These are phyloP conservation scores for Pythium dissotocum DNA, from an alignment of 352 stramenopile genomes.

Conservation along the genomic window DNA sequence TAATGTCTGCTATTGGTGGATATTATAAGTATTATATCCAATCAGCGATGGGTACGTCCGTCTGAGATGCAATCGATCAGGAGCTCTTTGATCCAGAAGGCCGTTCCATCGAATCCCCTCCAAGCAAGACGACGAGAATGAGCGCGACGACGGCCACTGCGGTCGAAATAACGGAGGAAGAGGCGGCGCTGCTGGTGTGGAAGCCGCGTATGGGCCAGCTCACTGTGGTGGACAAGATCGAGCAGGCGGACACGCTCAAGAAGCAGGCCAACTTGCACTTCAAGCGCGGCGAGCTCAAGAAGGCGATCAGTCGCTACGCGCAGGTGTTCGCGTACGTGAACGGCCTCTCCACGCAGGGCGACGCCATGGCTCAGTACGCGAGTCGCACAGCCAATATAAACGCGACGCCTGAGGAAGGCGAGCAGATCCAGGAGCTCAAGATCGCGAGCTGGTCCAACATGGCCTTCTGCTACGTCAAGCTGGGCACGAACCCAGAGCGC, in stretches of 20 bases:
- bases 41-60: constrained; percentile 14
- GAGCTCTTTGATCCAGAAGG: not conserved
- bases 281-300: constrained; percentile 57
- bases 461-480: constrained; percentile 80
- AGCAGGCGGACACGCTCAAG: constrained; percentile 74
- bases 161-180: constrained; percentile 16
- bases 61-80: not conserved
- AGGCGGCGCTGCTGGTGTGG: constrained; percentile 58
- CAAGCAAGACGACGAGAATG: not conserved
- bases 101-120: not conserved
- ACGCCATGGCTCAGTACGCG: constrained; percentile 80
- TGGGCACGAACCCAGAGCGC: constrained; percentile 46
- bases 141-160: constrained; percentile 8
- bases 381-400: constrained; percentile 45
- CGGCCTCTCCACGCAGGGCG: constrained; percentile 66
- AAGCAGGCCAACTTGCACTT: constrained; percentile 75
- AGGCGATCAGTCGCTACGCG: constrained; percentile 62
- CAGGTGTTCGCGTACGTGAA: constrained; percentile 87
- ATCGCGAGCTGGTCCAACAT: constrained; percentile 80
- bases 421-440: constrained; percentile 66
- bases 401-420: constrained; percentile 49
- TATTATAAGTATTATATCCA: constrained; percentile 7
- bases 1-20: constrained; percentile 1
- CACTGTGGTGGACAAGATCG: constrained; percentile 72
- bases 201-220: constrained; percentile 68